Percentiles rank a stretch among this genome's conserved stretches.
Evolutionary conservation across 768 basidiomycete species (phyloP).

Genomic region (Leccinum disarticulatum): DNA sequence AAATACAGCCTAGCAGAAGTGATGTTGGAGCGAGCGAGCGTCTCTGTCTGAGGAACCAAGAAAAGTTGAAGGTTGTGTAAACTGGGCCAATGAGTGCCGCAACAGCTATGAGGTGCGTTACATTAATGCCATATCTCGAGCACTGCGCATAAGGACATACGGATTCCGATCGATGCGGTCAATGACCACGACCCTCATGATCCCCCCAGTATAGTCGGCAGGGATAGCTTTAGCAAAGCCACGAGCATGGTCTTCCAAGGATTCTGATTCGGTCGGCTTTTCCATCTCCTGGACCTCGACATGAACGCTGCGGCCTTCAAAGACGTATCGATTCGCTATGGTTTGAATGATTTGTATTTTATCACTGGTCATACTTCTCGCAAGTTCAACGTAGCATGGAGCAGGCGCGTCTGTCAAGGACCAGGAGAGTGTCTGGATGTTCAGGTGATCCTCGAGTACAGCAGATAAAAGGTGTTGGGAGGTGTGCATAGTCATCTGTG

Average conservation of each 20-base stretch:
- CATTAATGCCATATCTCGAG: constrained; percentile 10
- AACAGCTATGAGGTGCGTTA: constrained; percentile 50
- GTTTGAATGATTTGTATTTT: constrained; percentile 63
- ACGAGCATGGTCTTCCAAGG: constrained; percentile 47
- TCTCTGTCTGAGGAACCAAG: constrained; percentile 66
- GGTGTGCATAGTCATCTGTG: constrained; percentile 81
- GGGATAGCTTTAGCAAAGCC: constrained; percentile 59
- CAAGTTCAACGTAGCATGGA: constrained; percentile 77
- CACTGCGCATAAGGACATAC: constrained; percentile 39
- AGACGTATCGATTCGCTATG: constrained; percentile 65
- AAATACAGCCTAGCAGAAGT: constrained; percentile 78
- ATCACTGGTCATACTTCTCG: constrained; percentile 60
- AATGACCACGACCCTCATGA: constrained; percentile 79
- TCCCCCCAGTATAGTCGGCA: constrained; percentile 70
- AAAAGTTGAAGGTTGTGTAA: constrained; percentile 73
- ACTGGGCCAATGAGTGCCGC: constrained; percentile 81
- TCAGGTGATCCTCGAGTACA: constrained; percentile 62
- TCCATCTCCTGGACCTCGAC: constrained; percentile 76
- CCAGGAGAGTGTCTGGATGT: constrained; percentile 78
- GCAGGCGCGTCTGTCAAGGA: constrained; percentile 67
- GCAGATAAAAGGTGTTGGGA: constrained; percentile 83
- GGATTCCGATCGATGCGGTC: constrained; percentile 81
- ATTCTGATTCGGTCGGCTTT: constrained; percentile 31
- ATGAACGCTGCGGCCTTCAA: constrained; percentile 64
- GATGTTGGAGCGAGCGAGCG: constrained; percentile 57